phyloP scores from a whole-genome alignment of 371 early-diverging fungal species.

The Massospora cicadina region DNA sequence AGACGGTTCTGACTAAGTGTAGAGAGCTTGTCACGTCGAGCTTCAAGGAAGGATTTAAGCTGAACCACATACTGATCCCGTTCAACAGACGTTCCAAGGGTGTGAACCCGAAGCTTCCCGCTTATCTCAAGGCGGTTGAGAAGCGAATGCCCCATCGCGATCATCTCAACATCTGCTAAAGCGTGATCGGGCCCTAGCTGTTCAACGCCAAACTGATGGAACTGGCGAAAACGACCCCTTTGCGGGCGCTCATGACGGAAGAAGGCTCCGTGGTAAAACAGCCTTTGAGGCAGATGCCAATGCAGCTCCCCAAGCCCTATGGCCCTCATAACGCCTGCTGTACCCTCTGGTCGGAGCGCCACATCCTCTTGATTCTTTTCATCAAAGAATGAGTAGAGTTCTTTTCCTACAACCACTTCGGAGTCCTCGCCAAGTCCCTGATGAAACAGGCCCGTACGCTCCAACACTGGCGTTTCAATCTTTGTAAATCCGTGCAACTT shows the following conservation, averaged over 20 bases:
- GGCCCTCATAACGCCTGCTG: slow-evolving; percentile 20
- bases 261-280: slow-evolving; percentile 40
- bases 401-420: slow-evolving; percentile 42
- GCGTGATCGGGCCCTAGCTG: slow-evolving; percentile 25
- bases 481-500: background rate
- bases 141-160: slow-evolving; percentile 25
- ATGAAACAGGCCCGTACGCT: slow-evolving; percentile 33
- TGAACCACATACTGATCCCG: slow-evolving; percentile 20
- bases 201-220: slow-evolving; percentile 47
- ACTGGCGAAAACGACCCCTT: slow-evolving; percentile 41
- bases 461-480: slow-evolving; percentile 37
- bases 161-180: slow-evolving; percentile 31
- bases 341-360: slow-evolving; percentile 45
- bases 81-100: slow-evolving; percentile 27
- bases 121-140: slow-evolving; percentile 19
- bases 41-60: slow-evolving; percentile 21
- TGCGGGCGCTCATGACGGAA: slow-evolving; percentile 47
- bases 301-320: slow-evolving; percentile 32
- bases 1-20: slow-evolving; percentile 23
- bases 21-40: slow-evolving; percentile 19
- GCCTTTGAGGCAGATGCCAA: slow-evolving; percentile 20
- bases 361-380: slow-evolving; percentile 22
- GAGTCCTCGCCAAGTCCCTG: slow-evolving; percentile 32
- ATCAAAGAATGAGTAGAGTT: slow-evolving; percentile 37
- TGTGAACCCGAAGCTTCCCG: slow-evolving; percentile 28